Evolutionary conservation across 2,329 filamentous ascomycete genomes (phyloP).

Genomic region (Cercospora beticola): DNA sequence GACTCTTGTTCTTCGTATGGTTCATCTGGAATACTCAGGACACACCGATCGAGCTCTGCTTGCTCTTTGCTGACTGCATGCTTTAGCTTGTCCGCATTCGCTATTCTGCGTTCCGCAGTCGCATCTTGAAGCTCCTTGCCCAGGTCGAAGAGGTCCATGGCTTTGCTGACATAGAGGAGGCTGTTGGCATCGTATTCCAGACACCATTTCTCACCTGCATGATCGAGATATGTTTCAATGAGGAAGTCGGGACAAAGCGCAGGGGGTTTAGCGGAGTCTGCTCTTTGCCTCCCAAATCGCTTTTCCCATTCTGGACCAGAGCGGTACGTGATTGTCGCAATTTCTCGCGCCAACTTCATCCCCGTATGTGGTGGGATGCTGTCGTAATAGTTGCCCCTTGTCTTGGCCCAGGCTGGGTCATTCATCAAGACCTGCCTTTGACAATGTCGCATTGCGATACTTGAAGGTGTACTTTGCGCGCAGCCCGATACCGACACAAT

Average conservation of each 20-base stretch:
- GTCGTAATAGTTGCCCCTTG: constrained; percentile 84
- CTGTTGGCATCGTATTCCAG: constrained; percentile 96
- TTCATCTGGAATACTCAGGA: constrained; percentile 73
- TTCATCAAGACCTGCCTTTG: constrained; percentile 98
- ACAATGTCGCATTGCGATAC: constrained; percentile 97
- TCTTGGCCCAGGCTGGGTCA: constrained; percentile 82
- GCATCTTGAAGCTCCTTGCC: constrained; percentile 68
- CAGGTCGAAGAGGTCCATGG: constrained; percentile 97
- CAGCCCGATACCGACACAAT: constrained; percentile 91
- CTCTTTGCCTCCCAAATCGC: constrained; percentile 82
- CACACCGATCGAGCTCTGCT: constrained; percentile 59
- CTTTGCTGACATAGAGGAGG: constrained; percentile 92
- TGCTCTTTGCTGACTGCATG: constrained; percentile 25
- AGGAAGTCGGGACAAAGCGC: constrained; percentile 96
- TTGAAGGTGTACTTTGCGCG: constrained; percentile 92
- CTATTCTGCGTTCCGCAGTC: constrained; percentile 61
- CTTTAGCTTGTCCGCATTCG: constrained; percentile 60
- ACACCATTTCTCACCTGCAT: constrained; percentile 97
- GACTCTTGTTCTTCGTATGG: constrained; percentile 84
- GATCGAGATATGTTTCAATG: constrained; percentile 96
- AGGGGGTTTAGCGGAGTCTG: constrained; percentile 81
- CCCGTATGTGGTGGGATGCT: constrained; percentile 85
- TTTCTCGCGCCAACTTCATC: constrained; percentile 97
- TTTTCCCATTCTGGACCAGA: constrained; percentile 97
- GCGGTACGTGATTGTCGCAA: constrained; percentile 95